Evolutionary conservation across 2,329 filamentous ascomycete species (phyloP).

Genomic region (Zelopaecilomyces penicillatus): DNA sequence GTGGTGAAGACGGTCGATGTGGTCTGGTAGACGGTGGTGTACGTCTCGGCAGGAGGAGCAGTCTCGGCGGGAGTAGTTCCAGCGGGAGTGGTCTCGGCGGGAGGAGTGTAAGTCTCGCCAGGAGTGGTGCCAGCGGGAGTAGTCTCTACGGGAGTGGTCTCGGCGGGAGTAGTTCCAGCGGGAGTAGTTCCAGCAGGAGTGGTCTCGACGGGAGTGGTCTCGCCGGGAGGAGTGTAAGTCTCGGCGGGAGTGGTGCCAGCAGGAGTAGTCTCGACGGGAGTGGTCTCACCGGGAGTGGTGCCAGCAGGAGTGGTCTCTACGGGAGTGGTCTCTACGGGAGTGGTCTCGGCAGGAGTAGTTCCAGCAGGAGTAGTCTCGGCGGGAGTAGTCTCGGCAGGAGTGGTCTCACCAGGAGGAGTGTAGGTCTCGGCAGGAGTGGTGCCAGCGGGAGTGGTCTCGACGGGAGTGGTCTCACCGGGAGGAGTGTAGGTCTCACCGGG

Average conservation of each 20-base stretch:
- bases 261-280: constrained; percentile 1
- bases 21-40: constrained; percentile 31
- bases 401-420: background rate
- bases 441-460: background rate
- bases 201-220: constrained; percentile 1
- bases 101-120: constrained; percentile 3
- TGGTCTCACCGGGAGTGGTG: background rate
- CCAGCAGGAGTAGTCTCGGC: background rate
- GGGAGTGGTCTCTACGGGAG: background rate
- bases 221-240: constrained; percentile 1
- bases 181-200: constrained; percentile 8
- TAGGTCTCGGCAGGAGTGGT: background rate
- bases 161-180: constrained; percentile 6
- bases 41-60: constrained; percentile 9
- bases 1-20: constrained; percentile 46
- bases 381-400: constrained; percentile 4
- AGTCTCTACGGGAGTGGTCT: constrained; percentile 4
- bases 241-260: constrained; percentile 6
- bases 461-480: constrained; percentile 9
- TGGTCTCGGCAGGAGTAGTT: background rate
- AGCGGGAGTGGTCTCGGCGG: constrained; percentile 3
- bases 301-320: background rate
- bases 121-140: background rate
- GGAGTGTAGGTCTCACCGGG: constrained; percentile 13
- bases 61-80: constrained; percentile 10